Percentiles rank a stretch among this genome's conserved stretches.
These are phyloP conservation scores for Leucocoprinus birnbaumii DNA, from an alignment of 768 basidiomycete species.

Conservation along the genomic window DNA sequence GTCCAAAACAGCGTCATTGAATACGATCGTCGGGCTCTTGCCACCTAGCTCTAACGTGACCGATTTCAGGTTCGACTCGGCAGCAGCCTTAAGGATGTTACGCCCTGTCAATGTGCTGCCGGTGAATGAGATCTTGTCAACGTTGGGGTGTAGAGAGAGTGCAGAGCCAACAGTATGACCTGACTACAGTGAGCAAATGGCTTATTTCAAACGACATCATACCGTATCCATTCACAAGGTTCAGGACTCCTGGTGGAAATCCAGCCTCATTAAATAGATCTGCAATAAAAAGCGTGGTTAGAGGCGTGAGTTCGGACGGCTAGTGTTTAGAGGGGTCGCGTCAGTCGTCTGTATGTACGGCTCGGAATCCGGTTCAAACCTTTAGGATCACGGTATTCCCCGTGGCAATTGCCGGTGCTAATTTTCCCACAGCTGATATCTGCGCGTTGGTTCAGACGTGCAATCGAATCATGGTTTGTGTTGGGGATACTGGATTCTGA, in stretches of 20 bases:
- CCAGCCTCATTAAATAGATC: conserved; percentile 65
- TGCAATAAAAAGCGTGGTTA: conserved; percentile 53
- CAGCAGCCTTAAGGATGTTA: conserved; percentile 67
- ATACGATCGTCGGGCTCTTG: conserved; percentile 62
- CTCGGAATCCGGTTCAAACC: neutral
- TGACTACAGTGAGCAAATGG: conserved; percentile 11
- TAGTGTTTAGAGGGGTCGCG: neutral
- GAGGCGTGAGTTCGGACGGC: conserved; percentile 74
- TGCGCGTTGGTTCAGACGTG: conserved; percentile 6
- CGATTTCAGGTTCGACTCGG: conserved; percentile 71
- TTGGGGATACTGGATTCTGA: neutral
- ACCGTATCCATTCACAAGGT: conserved; percentile 69
- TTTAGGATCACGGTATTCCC: too few species aligned
- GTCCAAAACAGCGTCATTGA: conserved; percentile 61
- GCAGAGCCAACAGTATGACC: conserved; percentile 60
- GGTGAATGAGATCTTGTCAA: conserved; percentile 78
- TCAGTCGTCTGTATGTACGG: too few species aligned
- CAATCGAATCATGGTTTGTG: too few species aligned
- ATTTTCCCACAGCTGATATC: conserved; percentile 64
- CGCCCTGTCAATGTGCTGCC: conserved; percentile 73
- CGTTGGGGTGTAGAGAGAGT: conserved; percentile 59
- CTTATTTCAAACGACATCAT: neutral
- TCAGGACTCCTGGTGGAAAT: conserved; percentile 74
- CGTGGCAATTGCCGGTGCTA: conserved; percentile 63
- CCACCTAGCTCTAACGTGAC: conserved; percentile 76